These are phyloP conservation scores for Candida loeiensis DNA, from an alignment of 805 yeast species.

Conservation along the genomic window DNA sequence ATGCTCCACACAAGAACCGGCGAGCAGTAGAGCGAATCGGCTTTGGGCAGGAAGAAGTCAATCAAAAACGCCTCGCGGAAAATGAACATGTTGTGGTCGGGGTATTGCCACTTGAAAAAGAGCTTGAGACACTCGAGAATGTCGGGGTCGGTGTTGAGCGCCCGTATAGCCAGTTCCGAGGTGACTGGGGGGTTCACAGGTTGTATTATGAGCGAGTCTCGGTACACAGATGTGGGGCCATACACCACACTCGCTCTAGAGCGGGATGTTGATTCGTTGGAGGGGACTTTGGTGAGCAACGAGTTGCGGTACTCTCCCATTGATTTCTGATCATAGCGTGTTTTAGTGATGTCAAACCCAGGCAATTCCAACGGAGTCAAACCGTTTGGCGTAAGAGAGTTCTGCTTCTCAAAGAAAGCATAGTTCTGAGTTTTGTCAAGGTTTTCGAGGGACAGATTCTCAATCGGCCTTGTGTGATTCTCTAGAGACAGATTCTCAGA, in stretches of 20 bases:
- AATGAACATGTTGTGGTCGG: conserved; percentile 60
- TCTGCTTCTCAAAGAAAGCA: no score
- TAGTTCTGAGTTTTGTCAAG: no score
- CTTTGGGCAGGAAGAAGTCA: conserved; percentile 57
- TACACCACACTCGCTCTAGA: conserved; percentile 21
- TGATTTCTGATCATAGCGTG: no score
- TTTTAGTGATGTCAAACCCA: no score
- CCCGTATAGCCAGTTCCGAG: conserved; percentile 16
- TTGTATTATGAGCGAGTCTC: conserved; percentile 24
- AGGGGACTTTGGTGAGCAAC: not conserved
- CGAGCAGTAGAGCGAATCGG: conserved; percentile 52
- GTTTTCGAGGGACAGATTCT: no score
- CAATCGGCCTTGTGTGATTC: no score
- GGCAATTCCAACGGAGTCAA: no score
- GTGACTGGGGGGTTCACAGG: conserved; percentile 8
- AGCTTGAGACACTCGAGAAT: conserved; percentile 36
- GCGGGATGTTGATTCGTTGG: not conserved
- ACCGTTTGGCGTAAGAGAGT: no score
- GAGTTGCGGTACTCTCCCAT: not conserved
- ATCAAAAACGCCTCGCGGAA: conserved; percentile 59
- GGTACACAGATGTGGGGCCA: conserved; percentile 46
- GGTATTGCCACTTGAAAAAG: conserved; percentile 65
- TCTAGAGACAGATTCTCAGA: no score
- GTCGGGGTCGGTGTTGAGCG: conserved; percentile 33
- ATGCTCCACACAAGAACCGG: conserved; percentile 51